Base-by-base conservation (phyloP, 768 basidiomycete species). In the Tephrocybe sp. region DNA sequence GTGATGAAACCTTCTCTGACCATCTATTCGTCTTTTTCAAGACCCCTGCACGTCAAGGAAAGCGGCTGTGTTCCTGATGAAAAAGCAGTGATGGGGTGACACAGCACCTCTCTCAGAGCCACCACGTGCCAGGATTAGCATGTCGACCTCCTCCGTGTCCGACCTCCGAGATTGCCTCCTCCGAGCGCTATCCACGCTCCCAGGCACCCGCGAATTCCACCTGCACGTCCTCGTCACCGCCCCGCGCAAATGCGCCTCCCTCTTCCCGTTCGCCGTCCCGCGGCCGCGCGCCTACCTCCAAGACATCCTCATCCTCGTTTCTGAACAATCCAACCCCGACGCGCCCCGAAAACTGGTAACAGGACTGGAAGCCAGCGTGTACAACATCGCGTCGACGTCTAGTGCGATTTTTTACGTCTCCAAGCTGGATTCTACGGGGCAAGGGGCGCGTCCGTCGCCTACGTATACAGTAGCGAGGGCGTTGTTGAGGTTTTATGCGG, bases 351-450 rank as follows among this genome's bases (percentile, higher is more conserved):
- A 90, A 1, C 73, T 94, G 45, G 83, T 91, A 25, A 76, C 84
- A 3, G 94, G 80, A n/a, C 76, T 97, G 51, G 91, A 94, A 63
- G 88, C 82, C 0, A 76, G 67, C 31, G 65, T 94, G 22, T 94
- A 91, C 74, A 78, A 79, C 41, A 61, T 94, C 42, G 87, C 91
- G 2, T 56, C 79, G 3, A 86, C 89, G 1, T 73, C 75, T 2
- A 79, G 79, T 47, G 82, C 82, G 3, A 77, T 97, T 27, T 66
- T 98, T 25, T 97, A 98, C 65, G 75, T 99, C 45, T 90, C 91
- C 42, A 99, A 99, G 69, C 84, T 97, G 45, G 97, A 99, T 65
- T 84, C 93, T 10, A 91, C 94, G 1, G 94, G 94, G 0, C 84
- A 94, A 63, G 78, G 74, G 8, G 63, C 60, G 22, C 54, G 65